Evolutionary conservation across 169 alveolate species (phyloP).

Genomic region (Besnoitia besnoiti): DNA sequence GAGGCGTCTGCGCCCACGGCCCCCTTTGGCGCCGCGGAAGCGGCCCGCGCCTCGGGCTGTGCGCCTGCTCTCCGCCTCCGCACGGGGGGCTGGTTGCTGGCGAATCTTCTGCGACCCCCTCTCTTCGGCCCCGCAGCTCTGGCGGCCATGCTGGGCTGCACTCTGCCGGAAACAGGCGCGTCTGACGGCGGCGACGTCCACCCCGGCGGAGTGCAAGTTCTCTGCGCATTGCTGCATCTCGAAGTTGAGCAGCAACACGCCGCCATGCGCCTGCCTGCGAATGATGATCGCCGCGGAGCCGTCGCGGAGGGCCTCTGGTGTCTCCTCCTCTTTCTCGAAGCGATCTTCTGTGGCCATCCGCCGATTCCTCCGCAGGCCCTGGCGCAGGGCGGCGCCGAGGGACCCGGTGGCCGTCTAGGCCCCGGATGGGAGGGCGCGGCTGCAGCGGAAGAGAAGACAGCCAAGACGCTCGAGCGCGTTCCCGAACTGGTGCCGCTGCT

Average conservation of each 20-base stretch:
- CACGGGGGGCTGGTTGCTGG: conserved; percentile 16
- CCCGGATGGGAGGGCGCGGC: not conserved
- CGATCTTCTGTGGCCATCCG: not conserved
- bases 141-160: not conserved
- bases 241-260: conserved; percentile 42
- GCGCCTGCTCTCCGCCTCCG: not conserved
- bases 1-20: not conserved
- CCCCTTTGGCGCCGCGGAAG: not conserved
- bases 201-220: conserved; percentile 10
- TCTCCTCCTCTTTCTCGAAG: conserved; percentile 17
- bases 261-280: not conserved
- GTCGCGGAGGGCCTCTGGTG: conserved; percentile 31
- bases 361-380: not conserved
- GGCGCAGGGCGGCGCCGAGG: not conserved
- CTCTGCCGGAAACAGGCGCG: not conserved
- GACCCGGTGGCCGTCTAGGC: not conserved
- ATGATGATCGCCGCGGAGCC: conserved; percentile 5
- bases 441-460: not conserved
- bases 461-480: not conserved
- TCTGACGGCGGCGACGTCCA: not conserved
- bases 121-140: not conserved
- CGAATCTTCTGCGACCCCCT: conserved; percentile 11
- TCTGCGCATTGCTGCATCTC: not conserved
- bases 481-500: conserved; percentile 5
- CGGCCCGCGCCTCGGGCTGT: not conserved